Conservation (phyloP, 2,329 filamentous ascomycete species). For the Ophiostoma perfectum region DNA sequence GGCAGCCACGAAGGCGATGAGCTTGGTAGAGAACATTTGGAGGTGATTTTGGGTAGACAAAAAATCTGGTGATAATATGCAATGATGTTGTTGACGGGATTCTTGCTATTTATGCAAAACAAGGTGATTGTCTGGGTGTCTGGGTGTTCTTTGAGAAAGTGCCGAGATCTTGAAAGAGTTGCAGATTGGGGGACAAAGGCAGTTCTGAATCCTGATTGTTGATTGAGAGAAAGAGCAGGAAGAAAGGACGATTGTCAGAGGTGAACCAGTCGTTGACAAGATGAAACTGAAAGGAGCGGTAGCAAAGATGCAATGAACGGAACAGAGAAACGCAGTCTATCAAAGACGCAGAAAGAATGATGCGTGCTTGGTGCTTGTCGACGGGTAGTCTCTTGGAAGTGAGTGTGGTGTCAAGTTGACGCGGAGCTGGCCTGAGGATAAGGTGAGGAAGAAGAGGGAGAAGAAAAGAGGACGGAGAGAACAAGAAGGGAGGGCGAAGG, state of each 20-base stretch:
- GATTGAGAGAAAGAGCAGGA: conserved; percentile 15
- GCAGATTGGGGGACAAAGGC: not conserved
- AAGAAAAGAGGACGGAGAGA: conserved; percentile 13
- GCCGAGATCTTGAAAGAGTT: conserved; percentile 6
- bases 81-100: conserved; percentile 8
- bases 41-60: not conserved
- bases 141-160: not conserved
- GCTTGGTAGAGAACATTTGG: conserved; percentile 26
- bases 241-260: conserved; percentile 14
- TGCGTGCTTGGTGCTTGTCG: conserved; percentile 32
- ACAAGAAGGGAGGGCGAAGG: not conserved
- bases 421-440: conserved; percentile 18
- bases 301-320: conserved; percentile 21
- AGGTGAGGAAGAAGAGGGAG: not conserved
- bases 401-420: conserved; percentile 22
- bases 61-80: not conserved
- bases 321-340: conserved; percentile 39
- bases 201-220: conserved; percentile 5
- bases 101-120: conserved; percentile 10
- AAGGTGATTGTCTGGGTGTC: conserved; percentile 7
- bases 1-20: conserved; percentile 40
- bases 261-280: conserved; percentile 22
- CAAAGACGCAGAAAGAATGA: conserved; percentile 48
- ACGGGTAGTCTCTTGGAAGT: conserved; percentile 24
- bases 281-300: conserved; percentile 15